Percentiles rank a stretch among this genome's conserved stretches.
Evolutionary conservation across 768 basidiomycete species (phyloP).

Genomic region (Phylloporus arenicola): DNA sequence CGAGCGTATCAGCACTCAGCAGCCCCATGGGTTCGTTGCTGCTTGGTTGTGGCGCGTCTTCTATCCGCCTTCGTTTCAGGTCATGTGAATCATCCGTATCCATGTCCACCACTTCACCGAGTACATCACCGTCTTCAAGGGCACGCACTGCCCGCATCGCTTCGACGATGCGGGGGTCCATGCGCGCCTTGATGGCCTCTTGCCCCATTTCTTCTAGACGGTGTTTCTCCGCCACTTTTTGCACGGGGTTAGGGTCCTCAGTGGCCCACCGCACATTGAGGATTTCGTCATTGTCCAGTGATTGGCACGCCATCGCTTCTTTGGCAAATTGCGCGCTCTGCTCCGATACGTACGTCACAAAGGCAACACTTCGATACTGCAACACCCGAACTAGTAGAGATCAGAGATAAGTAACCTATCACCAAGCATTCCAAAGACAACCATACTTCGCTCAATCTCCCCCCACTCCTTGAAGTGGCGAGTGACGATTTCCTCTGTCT

Average conservation of each 20-base stretch:
- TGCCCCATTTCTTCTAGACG: slow-evolving; percentile 81
- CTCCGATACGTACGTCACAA: slow-evolving; percentile 91
- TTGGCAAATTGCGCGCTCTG: slow-evolving; percentile 91
- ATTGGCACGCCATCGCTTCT: slow-evolving; percentile 98
- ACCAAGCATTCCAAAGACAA: not conserved
- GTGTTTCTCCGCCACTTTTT: slow-evolving; percentile 80
- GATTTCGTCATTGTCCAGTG: slow-evolving; percentile 94
- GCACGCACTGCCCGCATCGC: slow-evolving; percentile 83
- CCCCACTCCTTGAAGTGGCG: slow-evolving; percentile 98
- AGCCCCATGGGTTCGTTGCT: slow-evolving; percentile 46
- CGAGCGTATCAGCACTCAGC: slow-evolving; percentile 78
- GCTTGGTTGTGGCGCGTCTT: slow-evolving; percentile 25
- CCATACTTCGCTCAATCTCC: slow-evolving; percentile 83
- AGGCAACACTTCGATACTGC: slow-evolving; percentile 92
- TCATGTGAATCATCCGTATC: slow-evolving; percentile 33
- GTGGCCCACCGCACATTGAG: slow-evolving; percentile 99
- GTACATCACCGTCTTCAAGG: slow-evolving; percentile 71
- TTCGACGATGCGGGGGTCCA: slow-evolving; percentile 86
- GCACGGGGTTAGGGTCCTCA: slow-evolving; percentile 93
- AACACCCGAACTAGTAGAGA: slow-evolving; percentile 67
- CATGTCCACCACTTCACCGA: slow-evolving; percentile 33
- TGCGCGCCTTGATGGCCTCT: slow-evolving; percentile 75
- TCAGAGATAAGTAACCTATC: slow-evolving; percentile 13
- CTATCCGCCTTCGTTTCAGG: slow-evolving; percentile 34
- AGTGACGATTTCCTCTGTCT: slow-evolving; percentile 87